phyloP scores from a whole-genome alignment of 140 eudicot genomes.

The Bidens hawaiensis region DNA sequence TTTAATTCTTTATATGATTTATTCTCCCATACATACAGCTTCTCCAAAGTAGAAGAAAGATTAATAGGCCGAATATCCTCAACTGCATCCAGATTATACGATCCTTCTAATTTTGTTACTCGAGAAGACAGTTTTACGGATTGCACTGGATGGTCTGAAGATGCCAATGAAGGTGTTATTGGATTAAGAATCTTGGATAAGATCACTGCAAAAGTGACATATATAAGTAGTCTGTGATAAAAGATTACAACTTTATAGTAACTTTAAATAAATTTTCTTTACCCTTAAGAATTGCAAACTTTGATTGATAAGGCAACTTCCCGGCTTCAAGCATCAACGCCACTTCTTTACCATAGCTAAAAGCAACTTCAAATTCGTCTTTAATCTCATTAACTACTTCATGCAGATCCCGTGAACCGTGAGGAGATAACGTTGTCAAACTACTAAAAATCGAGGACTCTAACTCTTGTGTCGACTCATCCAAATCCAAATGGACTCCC shows the following conservation, averaged over 20 bases:
- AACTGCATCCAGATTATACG: slow-evolving; percentile 55
- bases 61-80: slow-evolving; percentile 28
- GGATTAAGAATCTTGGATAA: slow-evolving; percentile 51
- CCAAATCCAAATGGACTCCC: slow-evolving; percentile 78
- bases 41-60: slow-evolving; percentile 81
- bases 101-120: slow-evolving; percentile 56
- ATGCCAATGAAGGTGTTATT: slow-evolving; percentile 46
- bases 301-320: slow-evolving; percentile 73
- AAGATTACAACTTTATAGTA: not conserved
- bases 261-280: slow-evolving; percentile 7
- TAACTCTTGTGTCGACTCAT: slow-evolving; percentile 54
- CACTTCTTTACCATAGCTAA: slow-evolving; percentile 78
- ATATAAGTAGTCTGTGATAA: slow-evolving; percentile 12
- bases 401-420: slow-evolving; percentile 76
- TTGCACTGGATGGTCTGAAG: slow-evolving; percentile 38
- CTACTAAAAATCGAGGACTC: slow-evolving; percentile 72
- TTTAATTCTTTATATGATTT: slow-evolving; percentile 82
- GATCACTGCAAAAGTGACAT: slow-evolving; percentile 42
- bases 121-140: slow-evolving; percentile 39
- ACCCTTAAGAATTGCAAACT: slow-evolving; percentile 69
- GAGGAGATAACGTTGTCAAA: slow-evolving; percentile 58
- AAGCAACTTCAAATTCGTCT: slow-evolving; percentile 77
- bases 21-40: slow-evolving; percentile 89
- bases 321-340: slow-evolving; percentile 95
- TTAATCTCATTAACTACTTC: slow-evolving; percentile 86